Percentiles rank a stretch among this genome's conserved stretches.
These are phyloP conservation scores for Botrytis aclada DNA, from an alignment of 2,329 filamentous ascomycete genomes.

Conservation along the genomic window DNA sequence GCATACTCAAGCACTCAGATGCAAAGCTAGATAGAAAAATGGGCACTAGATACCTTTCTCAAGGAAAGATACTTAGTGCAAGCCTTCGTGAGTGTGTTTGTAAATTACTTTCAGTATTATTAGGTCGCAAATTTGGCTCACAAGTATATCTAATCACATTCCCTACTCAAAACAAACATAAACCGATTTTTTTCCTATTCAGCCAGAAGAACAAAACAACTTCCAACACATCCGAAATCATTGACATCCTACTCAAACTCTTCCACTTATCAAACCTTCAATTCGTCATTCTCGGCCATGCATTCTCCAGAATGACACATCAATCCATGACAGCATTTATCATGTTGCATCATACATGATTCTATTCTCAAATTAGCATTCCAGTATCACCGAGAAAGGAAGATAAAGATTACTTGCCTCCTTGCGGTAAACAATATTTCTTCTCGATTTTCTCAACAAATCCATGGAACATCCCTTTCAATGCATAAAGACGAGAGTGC, in stretches of 20 bases:
- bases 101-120: not conserved
- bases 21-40: not conserved
- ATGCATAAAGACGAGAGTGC: not conserved
- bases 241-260: not conserved
- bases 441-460: not conserved
- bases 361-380: not conserved
- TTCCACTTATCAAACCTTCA: not conserved
- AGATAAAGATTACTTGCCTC: not conserved
- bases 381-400: not conserved
- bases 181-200: not conserved
- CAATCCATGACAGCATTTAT: slow-evolving; percentile 1
- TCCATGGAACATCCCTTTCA: slow-evolving; percentile 4
- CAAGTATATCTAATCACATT: not conserved
- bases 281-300: not conserved
- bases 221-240: not conserved
- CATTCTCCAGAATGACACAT: slow-evolving; percentile 7
- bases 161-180: not conserved
- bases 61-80: not conserved
- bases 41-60: not conserved
- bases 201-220: not conserved
- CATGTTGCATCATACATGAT: slow-evolving; percentile 5
- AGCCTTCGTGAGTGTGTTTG: too few relatives aligned
- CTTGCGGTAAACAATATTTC: not conserved
- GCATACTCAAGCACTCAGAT: not conserved
- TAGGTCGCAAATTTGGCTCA: not conserved